Evolutionary conservation across 805 yeast genomes (phyloP), one percentile per base, ranked within the genome.

Genomic region (Yamadazyma sp.): DNA sequence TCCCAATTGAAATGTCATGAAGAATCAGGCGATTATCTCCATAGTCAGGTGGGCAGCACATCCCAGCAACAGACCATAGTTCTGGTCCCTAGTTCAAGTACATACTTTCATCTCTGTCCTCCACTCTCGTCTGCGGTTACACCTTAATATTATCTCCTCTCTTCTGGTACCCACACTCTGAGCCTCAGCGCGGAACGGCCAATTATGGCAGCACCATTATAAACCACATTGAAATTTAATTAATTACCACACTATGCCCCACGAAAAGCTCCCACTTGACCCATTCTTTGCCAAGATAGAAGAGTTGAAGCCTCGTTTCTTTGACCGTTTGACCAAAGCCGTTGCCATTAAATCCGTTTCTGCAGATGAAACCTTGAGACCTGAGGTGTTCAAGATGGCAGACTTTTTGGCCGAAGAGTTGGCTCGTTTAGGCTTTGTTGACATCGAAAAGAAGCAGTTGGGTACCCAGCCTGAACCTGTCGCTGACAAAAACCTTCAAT

Each of bases 301-400:
- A 49, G 82, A 77, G 51, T 76, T 86, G 57, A 81, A 86, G 63
- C 84, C 90, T 5, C 63, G 72, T 44, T 90, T 84, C 70, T 78
- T 85, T 50, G 67, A 75, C 38, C 72, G 95, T 49, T 73, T 93
- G 43, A 63, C 80, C 28, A 71, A 82, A 35, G 97, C 97, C n/a
- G 89, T 93, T 31, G 84, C 88, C 42, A 93, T 91, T 50, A 95
- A 96, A 32, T 90, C 97, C 7, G 98, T 93, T 31, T 89, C 97
- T 4, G 80, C 87, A 27, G 99, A 93, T 58, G 95, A 89, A 55
- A 61, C 80, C 9, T 75, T 87, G 49, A 84, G 99, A 64, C 93
- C 95, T 19, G 71, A 83, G 57, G 98, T 93, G 31, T 81, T 88
- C 44, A 82, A 80, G 57, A 93, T 95, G 86, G 95, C 95, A 24